Conservation (phyloP, 2,329 filamentous ascomycete species). For the Zymoseptoria crescenta region DNA sequence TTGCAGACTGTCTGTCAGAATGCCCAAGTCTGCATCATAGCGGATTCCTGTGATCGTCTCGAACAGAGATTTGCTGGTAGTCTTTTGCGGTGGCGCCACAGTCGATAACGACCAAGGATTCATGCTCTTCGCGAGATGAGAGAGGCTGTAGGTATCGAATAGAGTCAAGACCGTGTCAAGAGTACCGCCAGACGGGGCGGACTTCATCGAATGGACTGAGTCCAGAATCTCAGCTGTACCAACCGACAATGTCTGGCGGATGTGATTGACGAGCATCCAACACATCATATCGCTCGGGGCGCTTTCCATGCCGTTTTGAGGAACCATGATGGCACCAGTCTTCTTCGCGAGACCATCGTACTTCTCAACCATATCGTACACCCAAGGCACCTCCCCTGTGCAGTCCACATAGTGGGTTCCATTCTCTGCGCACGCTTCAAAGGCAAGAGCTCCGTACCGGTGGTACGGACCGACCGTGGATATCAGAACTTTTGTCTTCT, state of each 20-base stretch:
- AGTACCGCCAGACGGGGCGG: constrained; percentile 49
- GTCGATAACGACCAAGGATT: constrained; percentile 47
- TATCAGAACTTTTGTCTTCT: constrained; percentile 51
- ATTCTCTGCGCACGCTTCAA: constrained; percentile 56
- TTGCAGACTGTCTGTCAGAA: constrained; percentile 47
- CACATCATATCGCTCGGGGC: constrained; percentile 50
- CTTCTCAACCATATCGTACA: constrained; percentile 53
- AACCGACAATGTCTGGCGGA: constrained; percentile 41
- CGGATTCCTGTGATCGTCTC: constrained; percentile 45
- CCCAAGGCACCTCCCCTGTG: constrained; percentile 59
- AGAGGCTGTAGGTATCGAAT: constrained; percentile 41
- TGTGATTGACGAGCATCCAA: constrained; percentile 34
- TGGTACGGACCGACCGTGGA: constrained; percentile 58
- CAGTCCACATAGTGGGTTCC: constrained; percentile 63
- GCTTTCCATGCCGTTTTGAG: constrained; percentile 53
- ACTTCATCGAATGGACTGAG: constrained; percentile 48
- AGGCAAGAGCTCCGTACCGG: constrained; percentile 55
- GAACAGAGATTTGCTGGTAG: constrained; percentile 28
- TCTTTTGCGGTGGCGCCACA: constrained; percentile 29
- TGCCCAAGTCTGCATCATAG: constrained; percentile 49
- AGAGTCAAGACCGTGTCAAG: constrained; percentile 58
- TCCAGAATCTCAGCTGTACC: constrained; percentile 46
- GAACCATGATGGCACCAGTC: constrained; percentile 55
- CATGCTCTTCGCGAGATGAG: constrained; percentile 41
- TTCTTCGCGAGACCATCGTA: constrained; percentile 53